Percentiles rank a stretch among this genome's conserved stretches.
Conservation (phyloP, 169 alveolate species). For the Plasmodium vivax region DNA sequence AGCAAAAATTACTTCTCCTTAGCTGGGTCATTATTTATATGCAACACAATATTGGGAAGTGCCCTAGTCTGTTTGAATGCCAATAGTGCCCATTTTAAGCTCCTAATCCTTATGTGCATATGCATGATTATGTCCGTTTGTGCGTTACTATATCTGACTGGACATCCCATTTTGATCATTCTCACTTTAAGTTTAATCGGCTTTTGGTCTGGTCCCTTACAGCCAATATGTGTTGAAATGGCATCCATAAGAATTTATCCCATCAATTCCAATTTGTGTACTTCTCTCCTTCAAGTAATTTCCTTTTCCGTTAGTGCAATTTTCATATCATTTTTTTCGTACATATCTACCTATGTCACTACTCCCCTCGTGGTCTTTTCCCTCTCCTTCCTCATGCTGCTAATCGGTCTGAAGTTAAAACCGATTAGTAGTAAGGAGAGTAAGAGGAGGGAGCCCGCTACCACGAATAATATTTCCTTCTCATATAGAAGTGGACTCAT, state of each 20-base stretch:
- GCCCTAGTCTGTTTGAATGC: constrained; percentile 30
- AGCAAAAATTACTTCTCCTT: constrained; percentile 16
- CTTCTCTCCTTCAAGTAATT: constrained; percentile 41
- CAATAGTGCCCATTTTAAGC: constrained; percentile 16
- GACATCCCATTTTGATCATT: constrained; percentile 10
- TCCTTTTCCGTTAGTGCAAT: constrained; percentile 47
- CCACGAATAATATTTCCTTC: constrained; percentile 6
- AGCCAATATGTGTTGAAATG: constrained; percentile 57
- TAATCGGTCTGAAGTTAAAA: constrained; percentile 3
- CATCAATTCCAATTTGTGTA: constrained; percentile 46
- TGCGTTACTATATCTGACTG: constrained; percentile 7
- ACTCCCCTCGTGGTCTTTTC: background rate
- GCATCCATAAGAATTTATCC: constrained; percentile 49
- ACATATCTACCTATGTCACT: constrained; percentile 13
- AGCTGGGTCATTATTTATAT: constrained; percentile 41
- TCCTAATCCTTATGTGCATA: constrained; percentile 15
- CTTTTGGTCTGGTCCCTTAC: constrained; percentile 60
- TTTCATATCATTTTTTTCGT: constrained; percentile 37
- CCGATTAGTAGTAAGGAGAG: background rate
- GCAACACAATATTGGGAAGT: constrained; percentile 35
- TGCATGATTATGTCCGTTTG: constrained; percentile 46
- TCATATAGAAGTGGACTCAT: constrained; percentile 44
- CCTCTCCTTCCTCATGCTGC: constrained; percentile 22
- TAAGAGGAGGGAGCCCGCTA: background rate
- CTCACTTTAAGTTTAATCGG: constrained; percentile 26